Percentiles rank a stretch among this genome's conserved stretches.
Evolutionary conservation across 345 rosid genomes (phyloP).

Genomic region (Jatropha curcas): DNA sequence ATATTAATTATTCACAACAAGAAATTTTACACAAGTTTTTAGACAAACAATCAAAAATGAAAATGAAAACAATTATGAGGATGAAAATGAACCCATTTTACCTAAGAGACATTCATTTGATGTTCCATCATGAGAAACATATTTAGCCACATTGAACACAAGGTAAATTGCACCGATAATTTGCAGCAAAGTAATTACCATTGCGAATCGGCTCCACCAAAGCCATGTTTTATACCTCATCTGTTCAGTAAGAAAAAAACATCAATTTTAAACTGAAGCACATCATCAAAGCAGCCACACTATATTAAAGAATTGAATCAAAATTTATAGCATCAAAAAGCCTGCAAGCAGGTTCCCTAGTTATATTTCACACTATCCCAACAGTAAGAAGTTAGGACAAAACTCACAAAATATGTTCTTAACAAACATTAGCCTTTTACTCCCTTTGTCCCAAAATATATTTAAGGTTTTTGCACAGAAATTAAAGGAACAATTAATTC

Average conservation of each 20-base stretch:
- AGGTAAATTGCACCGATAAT: slow-evolving; percentile 63
- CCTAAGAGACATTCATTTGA: slow-evolving; percentile 59
- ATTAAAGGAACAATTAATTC: too few relatives aligned
- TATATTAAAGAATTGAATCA: not conserved
- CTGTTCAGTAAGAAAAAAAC: slow-evolving; percentile 36
- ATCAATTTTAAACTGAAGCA: not conserved
- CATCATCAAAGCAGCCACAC: not conserved
- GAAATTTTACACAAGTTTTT: not conserved
- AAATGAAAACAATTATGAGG: not conserved
- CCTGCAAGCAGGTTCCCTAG: not conserved
- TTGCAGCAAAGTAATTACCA: slow-evolving; percentile 63
- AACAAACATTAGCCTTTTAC: too few relatives aligned
- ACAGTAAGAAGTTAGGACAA: not conserved
- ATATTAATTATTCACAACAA: not conserved
- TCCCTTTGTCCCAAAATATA: too few relatives aligned
- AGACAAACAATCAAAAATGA: not conserved
- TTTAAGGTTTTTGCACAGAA: too few relatives aligned
- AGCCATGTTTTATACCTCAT: slow-evolving; percentile 78
- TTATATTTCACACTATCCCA: not conserved
- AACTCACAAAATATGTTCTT: not conserved
- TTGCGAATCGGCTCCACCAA: slow-evolving; percentile 71
- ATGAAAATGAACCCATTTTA: slow-evolving; percentile 31
- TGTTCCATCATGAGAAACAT: slow-evolving; percentile 45
- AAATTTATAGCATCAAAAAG: not conserved
- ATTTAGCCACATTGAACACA: slow-evolving; percentile 43